Evolutionary conservation across 2,329 filamentous ascomycete genomes (phyloP).

Genomic region (Diaporthe humulicola): DNA sequence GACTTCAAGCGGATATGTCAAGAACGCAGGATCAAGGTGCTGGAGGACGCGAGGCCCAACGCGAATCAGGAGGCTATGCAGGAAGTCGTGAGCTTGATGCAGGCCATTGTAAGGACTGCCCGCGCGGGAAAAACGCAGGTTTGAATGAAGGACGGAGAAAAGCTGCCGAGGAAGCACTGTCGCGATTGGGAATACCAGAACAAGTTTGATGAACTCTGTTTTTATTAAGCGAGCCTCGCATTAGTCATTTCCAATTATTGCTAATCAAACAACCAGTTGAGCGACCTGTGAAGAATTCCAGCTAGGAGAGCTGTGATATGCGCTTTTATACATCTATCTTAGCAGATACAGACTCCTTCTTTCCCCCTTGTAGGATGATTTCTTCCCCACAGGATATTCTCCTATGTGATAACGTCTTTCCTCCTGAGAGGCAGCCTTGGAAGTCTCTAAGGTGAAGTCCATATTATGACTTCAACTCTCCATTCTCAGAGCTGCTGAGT

Average conservation of each 20-base stretch:
- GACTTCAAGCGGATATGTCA: slow-evolving; percentile 46
- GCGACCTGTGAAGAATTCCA: no score
- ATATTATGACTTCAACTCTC: background rate
- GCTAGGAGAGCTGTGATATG: no score
- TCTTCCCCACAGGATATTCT: no score
- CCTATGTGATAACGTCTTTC: no score
- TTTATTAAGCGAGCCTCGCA: background rate
- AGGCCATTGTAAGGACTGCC: slow-evolving; percentile 49
- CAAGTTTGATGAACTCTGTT: background rate
- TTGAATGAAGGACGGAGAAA: background rate
- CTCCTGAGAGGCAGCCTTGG: background rate
- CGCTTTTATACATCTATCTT: no score
- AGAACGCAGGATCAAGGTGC: slow-evolving; percentile 40
- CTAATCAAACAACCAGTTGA: no score
- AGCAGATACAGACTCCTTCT: no score
- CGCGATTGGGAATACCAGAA: background rate
- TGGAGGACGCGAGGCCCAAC: slow-evolving; percentile 38
- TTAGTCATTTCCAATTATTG: background rate
- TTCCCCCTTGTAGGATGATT: no score
- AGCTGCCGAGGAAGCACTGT: background rate
- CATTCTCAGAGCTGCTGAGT: background rate
- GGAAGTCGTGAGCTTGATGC: slow-evolving; percentile 45
- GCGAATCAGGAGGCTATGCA: slow-evolving; percentile 46
- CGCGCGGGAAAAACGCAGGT: background rate
- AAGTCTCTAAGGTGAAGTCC: background rate